phyloP scores from a whole-genome alignment of 1,139 yeast species.

The Debaryomyces psychrophilus region DNA sequence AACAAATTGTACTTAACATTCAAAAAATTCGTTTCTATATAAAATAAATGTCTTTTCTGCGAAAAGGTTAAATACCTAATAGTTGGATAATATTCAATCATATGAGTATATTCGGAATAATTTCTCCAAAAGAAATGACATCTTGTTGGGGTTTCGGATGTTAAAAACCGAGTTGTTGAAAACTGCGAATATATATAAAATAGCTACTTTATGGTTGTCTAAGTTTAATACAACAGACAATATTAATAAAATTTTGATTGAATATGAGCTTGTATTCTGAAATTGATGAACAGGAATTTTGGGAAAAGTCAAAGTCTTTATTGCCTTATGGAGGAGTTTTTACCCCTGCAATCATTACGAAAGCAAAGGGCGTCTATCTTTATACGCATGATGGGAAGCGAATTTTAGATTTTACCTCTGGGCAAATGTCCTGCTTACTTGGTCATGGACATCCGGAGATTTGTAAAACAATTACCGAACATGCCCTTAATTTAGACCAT shows the following conservation, averaged over 20 bases:
- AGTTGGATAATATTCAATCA: too few relatives aligned
- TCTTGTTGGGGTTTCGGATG: not conserved
- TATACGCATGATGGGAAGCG: slow-evolving; percentile 19
- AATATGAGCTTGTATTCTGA: slow-evolving; percentile 3
- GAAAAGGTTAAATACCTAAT: too few relatives aligned
- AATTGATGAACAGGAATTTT: not conserved
- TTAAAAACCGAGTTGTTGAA: not conserved
- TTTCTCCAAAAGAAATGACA: not conserved
- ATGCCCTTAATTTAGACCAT: slow-evolving; percentile 22
- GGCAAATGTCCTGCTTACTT: slow-evolving; percentile 22
- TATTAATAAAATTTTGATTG: not conserved
- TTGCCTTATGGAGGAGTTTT: slow-evolving; percentile 6
- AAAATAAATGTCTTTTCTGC: too few relatives aligned
- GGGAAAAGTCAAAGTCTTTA: not conserved
- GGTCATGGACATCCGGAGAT: slow-evolving; percentile 26
- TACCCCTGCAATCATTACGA: slow-evolving; percentile 1
- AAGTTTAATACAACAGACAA: too few relatives aligned
- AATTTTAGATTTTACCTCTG: slow-evolving; percentile 26
- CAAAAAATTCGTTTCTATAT: too few relatives aligned
- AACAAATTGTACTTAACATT: too few relatives aligned
- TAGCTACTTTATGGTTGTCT: too few relatives aligned
- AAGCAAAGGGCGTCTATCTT: slow-evolving; percentile 17
- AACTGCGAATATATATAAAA: not conserved
- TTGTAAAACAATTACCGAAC: slow-evolving; percentile 17
- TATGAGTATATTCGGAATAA: not conserved